Conservation (phyloP, 2,329 filamentous ascomycete genomes). For the Thielaviopsis populi region DNA sequence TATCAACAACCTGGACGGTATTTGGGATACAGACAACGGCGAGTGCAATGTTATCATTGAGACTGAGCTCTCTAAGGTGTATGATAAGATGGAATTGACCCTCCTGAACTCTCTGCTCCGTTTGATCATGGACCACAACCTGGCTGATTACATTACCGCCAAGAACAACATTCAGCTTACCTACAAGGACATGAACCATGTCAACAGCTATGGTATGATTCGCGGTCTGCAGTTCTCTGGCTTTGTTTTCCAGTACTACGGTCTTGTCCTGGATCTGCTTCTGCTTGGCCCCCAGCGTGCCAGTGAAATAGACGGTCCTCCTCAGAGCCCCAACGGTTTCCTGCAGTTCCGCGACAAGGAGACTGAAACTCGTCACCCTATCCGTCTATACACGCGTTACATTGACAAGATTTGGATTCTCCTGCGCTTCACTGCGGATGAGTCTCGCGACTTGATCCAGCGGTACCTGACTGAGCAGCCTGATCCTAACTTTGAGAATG, state of each 20-base stretch:
- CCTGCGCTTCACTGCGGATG: slow-evolving; percentile 81
- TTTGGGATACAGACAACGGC: slow-evolving; percentile 87
- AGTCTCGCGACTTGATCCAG: slow-evolving; percentile 90
- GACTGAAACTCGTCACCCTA: slow-evolving; percentile 85
- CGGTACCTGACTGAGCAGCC: slow-evolving; percentile 96
- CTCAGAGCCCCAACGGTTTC: slow-evolving; percentile 91
- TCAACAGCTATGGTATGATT: slow-evolving; percentile 97
- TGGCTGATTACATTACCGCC: slow-evolving; percentile 96
- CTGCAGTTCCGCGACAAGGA: slow-evolving; percentile 89
- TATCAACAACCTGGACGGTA: slow-evolving; percentile 91
- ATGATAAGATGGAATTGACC: slow-evolving; percentile 97
- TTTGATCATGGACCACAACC: slow-evolving; percentile 97
- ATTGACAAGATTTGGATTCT: slow-evolving; percentile 99
- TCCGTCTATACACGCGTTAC: slow-evolving; percentile 93
- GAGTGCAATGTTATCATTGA: slow-evolving; percentile 99
- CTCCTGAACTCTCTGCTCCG: slow-evolving; percentile 83
- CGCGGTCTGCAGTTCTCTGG: slow-evolving; percentile 94
- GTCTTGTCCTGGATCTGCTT: slow-evolving; percentile 82
- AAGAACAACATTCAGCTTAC: slow-evolving; percentile 99
- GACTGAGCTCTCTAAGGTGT: slow-evolving; percentile 96
- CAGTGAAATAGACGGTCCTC: slow-evolving; percentile 93
- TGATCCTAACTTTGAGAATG: slow-evolving; percentile 97
- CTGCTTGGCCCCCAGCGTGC: slow-evolving; percentile 86
- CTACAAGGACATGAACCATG: slow-evolving; percentile 99
- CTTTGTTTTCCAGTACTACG: slow-evolving; percentile 98